phyloP scores from a whole-genome alignment of 345 rosid species.

The Syzygium aromaticum region DNA sequence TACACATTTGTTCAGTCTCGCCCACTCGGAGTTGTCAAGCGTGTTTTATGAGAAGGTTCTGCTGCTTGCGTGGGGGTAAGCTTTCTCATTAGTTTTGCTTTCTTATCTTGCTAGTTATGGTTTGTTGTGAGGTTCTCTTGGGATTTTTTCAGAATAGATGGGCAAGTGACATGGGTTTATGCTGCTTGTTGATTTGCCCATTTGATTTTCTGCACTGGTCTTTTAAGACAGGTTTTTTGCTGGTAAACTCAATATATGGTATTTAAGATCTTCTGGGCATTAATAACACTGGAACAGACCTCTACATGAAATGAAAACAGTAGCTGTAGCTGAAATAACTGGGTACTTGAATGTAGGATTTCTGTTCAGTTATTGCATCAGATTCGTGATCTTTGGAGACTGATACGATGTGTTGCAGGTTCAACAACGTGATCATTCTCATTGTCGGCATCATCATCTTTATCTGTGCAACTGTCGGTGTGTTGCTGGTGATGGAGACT shows the following conservation, averaged over 20 bases:
- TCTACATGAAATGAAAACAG: neutral
- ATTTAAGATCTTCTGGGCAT: neutral
- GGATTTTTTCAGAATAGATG: neutral
- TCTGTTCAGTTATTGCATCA: neutral
- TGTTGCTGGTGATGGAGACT: conserved; percentile 94
- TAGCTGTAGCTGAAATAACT: neutral
- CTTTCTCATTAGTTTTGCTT: neutral
- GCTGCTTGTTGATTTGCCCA: neutral
- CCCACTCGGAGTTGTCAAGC: conserved; percentile 87
- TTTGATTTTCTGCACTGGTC: neutral
- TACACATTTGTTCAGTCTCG: conserved; percentile 46
- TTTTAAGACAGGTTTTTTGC: neutral
- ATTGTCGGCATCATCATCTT: conserved; percentile 63
- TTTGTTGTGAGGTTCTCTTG: neutral
- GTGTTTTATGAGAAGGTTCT: conserved; percentile 98
- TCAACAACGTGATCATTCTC: conserved; percentile 64
- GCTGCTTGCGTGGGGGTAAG: conserved; percentile 83
- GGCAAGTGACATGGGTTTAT: neutral
- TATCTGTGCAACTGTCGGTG: conserved; percentile 79
- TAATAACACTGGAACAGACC: neutral
- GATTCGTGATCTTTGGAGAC: neutral
- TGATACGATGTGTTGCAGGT: conserved; percentile 27
- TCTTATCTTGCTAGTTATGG: neutral
- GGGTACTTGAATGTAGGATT: neutral
- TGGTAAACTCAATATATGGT: neutral